Conservation (phyloP, 768 basidiomycete species). For the Sistotremastrum niveocremeum region DNA sequence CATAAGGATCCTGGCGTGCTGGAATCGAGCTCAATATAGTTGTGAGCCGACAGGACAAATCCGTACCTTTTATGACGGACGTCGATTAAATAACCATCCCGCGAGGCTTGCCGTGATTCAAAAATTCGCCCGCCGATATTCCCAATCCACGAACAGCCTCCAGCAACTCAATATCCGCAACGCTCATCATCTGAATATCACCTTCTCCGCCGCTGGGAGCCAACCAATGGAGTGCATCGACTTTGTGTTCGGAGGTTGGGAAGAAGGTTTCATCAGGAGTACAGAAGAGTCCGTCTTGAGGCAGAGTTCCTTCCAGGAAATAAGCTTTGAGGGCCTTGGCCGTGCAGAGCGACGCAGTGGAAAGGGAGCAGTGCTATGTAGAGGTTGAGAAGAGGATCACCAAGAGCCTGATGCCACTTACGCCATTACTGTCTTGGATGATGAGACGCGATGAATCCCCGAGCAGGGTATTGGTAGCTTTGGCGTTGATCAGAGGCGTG, state of each 20-base stretch:
- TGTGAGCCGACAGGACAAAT: too few relatives aligned
- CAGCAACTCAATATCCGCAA: too few relatives aligned
- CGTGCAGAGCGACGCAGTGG: slow-evolving; percentile 16
- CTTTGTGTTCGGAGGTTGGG: slow-evolving; percentile 1
- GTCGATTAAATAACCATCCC: too few relatives aligned
- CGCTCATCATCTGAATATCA: too few relatives aligned
- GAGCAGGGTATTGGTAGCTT: slow-evolving; percentile 11
- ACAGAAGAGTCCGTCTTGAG: slow-evolving; percentile 13
- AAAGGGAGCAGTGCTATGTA: slow-evolving; percentile 12
- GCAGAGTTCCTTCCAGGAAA: slow-evolving; percentile 17
- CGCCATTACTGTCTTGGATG: slow-evolving; percentile 17
- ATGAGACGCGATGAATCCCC: slow-evolving; percentile 14
- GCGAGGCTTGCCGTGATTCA: too few relatives aligned
- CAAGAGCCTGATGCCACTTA: slow-evolving; percentile 3
- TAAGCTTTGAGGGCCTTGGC: slow-evolving; percentile 9
- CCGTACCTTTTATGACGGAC: too few relatives aligned
- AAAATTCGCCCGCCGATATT: too few relatives aligned
- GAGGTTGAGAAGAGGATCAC: background rate
- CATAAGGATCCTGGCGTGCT: too few relatives aligned
- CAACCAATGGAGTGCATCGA: too few relatives aligned
- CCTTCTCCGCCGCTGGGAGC: too few relatives aligned
- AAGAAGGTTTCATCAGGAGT: slow-evolving; percentile 10
- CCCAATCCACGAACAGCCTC: too few relatives aligned
- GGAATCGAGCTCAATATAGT: too few relatives aligned
- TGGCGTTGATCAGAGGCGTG: slow-evolving; percentile 16